Conservation (phyloP, 306 rosid species). For the Gynostemma pentaphyllum region DNA sequence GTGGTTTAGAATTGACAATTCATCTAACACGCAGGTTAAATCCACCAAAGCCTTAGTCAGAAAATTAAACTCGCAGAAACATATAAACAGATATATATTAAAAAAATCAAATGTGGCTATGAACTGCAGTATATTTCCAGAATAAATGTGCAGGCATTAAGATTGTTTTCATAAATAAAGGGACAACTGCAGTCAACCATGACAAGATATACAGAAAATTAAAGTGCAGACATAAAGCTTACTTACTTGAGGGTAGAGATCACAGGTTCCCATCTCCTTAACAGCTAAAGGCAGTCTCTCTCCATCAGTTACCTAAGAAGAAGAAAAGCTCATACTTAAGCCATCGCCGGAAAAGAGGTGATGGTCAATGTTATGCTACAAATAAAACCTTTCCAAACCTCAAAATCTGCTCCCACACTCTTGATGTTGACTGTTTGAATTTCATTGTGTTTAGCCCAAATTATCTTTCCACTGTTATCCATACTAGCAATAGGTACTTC, state of each 20-base stretch:
- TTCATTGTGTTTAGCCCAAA: conserved; percentile 98
- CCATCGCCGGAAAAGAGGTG: neutral
- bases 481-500: conserved; percentile 98
- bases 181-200: neutral
- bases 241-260: conserved; percentile 95
- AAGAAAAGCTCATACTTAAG: conserved; percentile 7
- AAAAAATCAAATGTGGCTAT: neutral
- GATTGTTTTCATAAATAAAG: neutral
- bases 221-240: conserved; percentile 6
- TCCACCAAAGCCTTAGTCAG: neutral
- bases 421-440: conserved; percentile 93
- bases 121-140: neutral
- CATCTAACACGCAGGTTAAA: neutral
- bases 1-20: neutral
- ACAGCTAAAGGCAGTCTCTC: conserved; percentile 92
- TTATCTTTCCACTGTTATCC: conserved; percentile 95
- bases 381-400: conserved; percentile 37
- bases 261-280: conserved; percentile 97
- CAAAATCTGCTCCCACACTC: conserved; percentile 86
- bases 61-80: neutral
- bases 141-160: neutral
- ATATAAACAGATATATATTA: neutral
- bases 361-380: neutral
- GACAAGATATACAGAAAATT: conserved; percentile 10
- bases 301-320: conserved; percentile 80